Evolutionary conservation across 148 eudicot species (phyloP).

Genomic region (Suaeda aralocaspica): DNA sequence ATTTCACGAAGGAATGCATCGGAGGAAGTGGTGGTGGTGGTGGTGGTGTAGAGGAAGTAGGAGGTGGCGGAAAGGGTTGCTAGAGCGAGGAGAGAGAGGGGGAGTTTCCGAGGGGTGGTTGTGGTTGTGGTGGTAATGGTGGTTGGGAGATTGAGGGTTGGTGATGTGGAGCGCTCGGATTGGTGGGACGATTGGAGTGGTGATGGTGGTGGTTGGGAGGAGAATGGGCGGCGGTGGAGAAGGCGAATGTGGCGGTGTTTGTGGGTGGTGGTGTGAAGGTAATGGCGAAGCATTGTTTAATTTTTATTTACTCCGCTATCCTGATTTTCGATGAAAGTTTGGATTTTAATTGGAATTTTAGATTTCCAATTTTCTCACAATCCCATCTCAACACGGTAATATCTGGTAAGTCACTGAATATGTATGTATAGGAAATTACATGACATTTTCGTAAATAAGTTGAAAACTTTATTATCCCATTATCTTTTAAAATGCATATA

Average conservation of each 20-base stretch:
- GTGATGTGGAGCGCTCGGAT: too few relatives aligned
- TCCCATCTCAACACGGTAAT: too few relatives aligned
- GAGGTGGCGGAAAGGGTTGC: constrained; percentile 33
- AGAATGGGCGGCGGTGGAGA: background rate
- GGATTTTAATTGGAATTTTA: too few relatives aligned
- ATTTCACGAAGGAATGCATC: constrained; percentile 42
- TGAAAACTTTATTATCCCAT: too few relatives aligned
- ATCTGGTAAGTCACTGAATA: too few relatives aligned
- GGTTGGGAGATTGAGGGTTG: background rate
- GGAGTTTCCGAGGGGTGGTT: background rate
- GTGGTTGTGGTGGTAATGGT: background rate
- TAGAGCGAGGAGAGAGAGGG: constrained; percentile 13
- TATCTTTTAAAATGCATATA: too few relatives aligned
- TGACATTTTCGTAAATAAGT: too few relatives aligned
- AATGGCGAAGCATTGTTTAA: constrained; percentile 5
- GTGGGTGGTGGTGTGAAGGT: background rate
- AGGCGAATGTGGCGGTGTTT: too few relatives aligned
- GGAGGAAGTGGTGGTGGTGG: constrained; percentile 21
- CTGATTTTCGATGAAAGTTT: too few relatives aligned
- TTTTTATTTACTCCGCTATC: too few relatives aligned
- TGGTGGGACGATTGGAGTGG: background rate
- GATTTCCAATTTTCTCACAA: too few relatives aligned
- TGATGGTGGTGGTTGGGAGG: background rate
- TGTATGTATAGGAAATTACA: too few relatives aligned
- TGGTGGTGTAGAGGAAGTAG: constrained; percentile 20